Percentiles rank a stretch among this genome's conserved stretches.
Evolutionary conservation across 208 protist species (phyloP).

Genomic region (Balamuthia mandrillaris): DNA sequence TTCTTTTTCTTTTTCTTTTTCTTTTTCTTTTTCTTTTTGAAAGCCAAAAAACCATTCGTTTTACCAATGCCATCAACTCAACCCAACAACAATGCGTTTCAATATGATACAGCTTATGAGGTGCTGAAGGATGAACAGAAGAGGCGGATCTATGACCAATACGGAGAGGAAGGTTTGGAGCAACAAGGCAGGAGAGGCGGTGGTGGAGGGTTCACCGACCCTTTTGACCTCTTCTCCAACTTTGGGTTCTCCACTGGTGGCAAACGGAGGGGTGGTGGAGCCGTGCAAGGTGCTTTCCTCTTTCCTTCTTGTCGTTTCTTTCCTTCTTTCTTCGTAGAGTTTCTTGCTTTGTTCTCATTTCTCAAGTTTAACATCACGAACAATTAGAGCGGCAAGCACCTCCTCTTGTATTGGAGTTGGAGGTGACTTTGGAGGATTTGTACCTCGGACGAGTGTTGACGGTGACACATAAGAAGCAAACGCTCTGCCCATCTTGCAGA

Average conservation of each 20-base stretch:
- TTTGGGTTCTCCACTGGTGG: conserved; percentile 37
- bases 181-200: conserved; percentile 66
- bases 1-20: no score
- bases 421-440: conserved; percentile 67
- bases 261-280: background rate
- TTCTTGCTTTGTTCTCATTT: background rate
- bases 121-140: conserved; percentile 65
- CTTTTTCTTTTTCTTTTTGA: no score
- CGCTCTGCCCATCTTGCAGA: conserved; percentile 59
- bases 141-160: conserved; percentile 69
- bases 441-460: conserved; percentile 47
- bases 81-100: no score
- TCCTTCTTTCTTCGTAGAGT: background rate
- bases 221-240: conserved; percentile 45
- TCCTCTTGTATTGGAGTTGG: conserved; percentile 47
- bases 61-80: no score
- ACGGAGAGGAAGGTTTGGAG: conserved; percentile 68
- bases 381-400: conserved; percentile 38
- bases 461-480: conserved; percentile 58
- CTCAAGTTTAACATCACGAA: background rate
- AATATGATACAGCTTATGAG: conserved; percentile 70
- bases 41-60: no score
- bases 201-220: conserved; percentile 54
- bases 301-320: background rate
- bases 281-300: background rate